Percentiles rank a stretch among this genome's conserved stretches.
phyloP scores from a whole-genome alignment of 2,329 filamentous ascomycete genomes.

The Talaromyces pinophilus region DNA sequence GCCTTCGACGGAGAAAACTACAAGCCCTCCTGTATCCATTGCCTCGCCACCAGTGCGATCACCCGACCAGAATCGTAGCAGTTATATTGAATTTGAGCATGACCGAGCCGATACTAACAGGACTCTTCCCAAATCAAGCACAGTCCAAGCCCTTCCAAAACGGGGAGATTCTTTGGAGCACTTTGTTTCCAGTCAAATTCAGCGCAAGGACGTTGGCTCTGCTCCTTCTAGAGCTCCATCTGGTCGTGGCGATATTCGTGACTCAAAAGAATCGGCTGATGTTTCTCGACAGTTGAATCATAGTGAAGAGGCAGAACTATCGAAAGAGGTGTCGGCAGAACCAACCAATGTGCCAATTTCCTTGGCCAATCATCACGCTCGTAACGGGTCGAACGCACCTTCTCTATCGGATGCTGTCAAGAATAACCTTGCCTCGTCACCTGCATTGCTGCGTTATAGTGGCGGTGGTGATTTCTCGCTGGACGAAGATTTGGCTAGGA shows the following conservation, averaged over 20 bases:
- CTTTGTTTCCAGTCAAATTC: conserved; percentile 53
- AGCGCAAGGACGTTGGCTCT: conserved; percentile 63
- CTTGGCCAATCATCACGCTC: conserved; percentile 30
- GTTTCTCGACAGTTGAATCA: conserved; percentile 13
- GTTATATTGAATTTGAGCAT: conserved; percentile 51
- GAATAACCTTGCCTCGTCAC: conserved; percentile 57
- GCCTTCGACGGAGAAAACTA: conserved; percentile 22
- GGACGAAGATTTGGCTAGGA: conserved; percentile 93
- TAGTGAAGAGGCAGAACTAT: conserved; percentile 38
- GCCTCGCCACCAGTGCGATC: conserved; percentile 46
- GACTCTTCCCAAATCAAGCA: conserved; percentile 33
- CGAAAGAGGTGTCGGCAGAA: conserved; percentile 44
- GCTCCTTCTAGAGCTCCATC: conserved; percentile 9
- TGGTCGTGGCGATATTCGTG: conserved; percentile 6
- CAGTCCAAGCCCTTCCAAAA: conserved; percentile 49
- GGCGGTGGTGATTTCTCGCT: conserved; percentile 83
- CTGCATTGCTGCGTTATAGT: conserved; percentile 71
- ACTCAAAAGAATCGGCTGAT: conserved; percentile 18
- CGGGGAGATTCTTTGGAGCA: conserved; percentile 63
- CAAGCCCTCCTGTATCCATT: conserved; percentile 30
- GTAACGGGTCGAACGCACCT: conserved; percentile 55
- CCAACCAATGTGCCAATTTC: conserved; percentile 4
- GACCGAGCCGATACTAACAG: conserved; percentile 44
- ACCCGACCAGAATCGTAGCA: conserved; percentile 59
- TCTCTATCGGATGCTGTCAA: conserved; percentile 39